phyloP scores from a whole-genome alignment of 129 eudicot genomes.

The Chrysanthemum seticuspe region DNA sequence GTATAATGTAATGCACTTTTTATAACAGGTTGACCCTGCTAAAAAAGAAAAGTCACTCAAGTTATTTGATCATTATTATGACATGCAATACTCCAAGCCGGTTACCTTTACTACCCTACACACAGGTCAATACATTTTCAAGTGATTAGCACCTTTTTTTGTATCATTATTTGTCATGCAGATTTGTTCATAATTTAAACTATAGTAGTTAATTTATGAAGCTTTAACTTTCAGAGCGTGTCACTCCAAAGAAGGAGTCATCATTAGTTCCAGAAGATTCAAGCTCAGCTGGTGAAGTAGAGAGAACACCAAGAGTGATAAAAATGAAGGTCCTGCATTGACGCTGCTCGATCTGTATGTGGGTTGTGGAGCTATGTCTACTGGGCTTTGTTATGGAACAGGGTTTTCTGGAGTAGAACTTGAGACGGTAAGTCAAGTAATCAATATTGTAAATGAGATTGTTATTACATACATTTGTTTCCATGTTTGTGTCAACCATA shows the following conservation, averaged over 20 bases:
- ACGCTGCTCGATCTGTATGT: slow-evolving; percentile 49
- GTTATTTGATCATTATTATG: slow-evolving; percentile 40
- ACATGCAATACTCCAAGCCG: slow-evolving; percentile 50
- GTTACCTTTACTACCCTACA: slow-evolving; percentile 42
- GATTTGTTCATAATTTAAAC: neutral
- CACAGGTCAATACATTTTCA: slow-evolving; percentile 31
- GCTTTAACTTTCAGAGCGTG: slow-evolving; percentile 22
- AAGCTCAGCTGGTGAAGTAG: slow-evolving; percentile 24
- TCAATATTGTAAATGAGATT: neutral
- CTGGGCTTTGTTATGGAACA: slow-evolving; percentile 57
- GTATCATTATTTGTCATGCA: neutral
- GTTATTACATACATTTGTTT: neutral
- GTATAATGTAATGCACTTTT: neutral
- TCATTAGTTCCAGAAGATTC: slow-evolving; percentile 32
- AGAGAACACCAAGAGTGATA: neutral
- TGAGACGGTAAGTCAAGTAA: slow-evolving; percentile 37
- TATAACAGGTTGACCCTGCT: slow-evolving; percentile 37
- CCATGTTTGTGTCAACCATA: neutral
- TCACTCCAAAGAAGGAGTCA: slow-evolving; percentile 20
- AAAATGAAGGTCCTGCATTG: slow-evolving; percentile 20
- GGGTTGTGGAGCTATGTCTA: slow-evolving; percentile 69
- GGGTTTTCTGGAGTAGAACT: slow-evolving; percentile 37
- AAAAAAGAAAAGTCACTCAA: slow-evolving; percentile 32
- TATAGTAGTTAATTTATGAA: neutral
- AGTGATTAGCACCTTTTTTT: neutral